Evolutionary conservation across 495 filamentous ascomycete genomes (phyloP).

Genomic region (Neurospora sublineolata): DNA sequence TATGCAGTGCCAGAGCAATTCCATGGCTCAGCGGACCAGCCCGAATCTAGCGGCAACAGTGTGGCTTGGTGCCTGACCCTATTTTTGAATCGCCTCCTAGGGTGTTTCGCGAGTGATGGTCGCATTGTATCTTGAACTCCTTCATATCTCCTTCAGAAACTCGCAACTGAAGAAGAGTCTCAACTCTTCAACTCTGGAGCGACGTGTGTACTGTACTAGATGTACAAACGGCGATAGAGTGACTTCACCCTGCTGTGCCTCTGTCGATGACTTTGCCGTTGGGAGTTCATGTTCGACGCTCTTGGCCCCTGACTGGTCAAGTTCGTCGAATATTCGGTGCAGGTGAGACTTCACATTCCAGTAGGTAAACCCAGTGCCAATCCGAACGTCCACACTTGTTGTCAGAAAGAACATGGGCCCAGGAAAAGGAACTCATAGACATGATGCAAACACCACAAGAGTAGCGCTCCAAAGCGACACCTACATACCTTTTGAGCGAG

Average conservation of each 20-base stretch:
- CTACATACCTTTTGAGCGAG: neutral
- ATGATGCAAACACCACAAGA: neutral
- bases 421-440: neutral
- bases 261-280: neutral
- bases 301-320: neutral
- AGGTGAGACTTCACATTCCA: neutral
- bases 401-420: neutral
- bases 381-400: neutral
- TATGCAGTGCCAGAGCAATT: conserved; percentile 38
- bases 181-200: neutral
- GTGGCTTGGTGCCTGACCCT: neutral
- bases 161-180: neutral
- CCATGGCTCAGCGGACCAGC: conserved; percentile 45
- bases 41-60: neutral
- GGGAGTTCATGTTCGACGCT: neutral
- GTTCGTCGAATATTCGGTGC: neutral
- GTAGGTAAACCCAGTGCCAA: neutral
- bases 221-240: neutral
- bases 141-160: neutral
- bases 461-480: neutral
- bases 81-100: neutral
- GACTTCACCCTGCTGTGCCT: neutral
- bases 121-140: neutral
- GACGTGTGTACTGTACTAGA: neutral
- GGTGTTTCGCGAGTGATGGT: neutral